Conservation (phyloP, 768 basidiomycete genomes). For the Mycena metata region DNA sequence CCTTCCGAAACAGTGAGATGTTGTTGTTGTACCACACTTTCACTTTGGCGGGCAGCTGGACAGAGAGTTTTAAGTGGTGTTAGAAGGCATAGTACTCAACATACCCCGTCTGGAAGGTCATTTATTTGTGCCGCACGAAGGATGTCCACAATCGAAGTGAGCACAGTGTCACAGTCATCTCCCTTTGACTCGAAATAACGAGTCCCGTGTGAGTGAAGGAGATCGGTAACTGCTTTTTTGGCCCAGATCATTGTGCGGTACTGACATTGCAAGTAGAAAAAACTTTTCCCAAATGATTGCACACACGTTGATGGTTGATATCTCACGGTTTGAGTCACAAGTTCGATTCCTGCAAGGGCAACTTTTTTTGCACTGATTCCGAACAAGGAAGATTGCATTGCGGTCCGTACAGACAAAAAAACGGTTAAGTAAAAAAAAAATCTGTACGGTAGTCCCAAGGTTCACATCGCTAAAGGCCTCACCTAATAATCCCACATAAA, state of each 20-base stretch:
- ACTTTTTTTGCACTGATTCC: neutral
- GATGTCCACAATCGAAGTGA: neutral
- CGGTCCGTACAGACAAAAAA: neutral
- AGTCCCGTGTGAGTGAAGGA: neutral
- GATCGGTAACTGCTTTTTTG: neutral
- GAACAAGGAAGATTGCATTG: neutral
- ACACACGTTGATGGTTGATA: too few relatives aligned
- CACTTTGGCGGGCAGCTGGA: neutral
- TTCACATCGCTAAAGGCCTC: too few relatives aligned
- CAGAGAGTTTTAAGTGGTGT: neutral
- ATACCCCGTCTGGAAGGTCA: neutral
- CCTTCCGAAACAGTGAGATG: neutral
- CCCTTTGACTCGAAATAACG: neutral
- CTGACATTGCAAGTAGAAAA: neutral
- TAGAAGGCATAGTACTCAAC: neutral
- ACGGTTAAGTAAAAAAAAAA: neutral
- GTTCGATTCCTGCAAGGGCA: neutral
- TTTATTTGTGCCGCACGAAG: neutral
- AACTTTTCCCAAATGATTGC: too few relatives aligned
- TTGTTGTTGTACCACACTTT: neutral
- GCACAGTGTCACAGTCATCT: neutral
- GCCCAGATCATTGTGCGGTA: slow-evolving; percentile 1
- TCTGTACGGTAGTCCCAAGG: neutral
- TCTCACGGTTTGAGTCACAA: too few relatives aligned
- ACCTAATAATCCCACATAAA: too few relatives aligned